These are phyloP conservation scores for Talaromyces rugulosus DNA, from an alignment of 2,329 filamentous ascomycete species.

Conservation along the genomic window DNA sequence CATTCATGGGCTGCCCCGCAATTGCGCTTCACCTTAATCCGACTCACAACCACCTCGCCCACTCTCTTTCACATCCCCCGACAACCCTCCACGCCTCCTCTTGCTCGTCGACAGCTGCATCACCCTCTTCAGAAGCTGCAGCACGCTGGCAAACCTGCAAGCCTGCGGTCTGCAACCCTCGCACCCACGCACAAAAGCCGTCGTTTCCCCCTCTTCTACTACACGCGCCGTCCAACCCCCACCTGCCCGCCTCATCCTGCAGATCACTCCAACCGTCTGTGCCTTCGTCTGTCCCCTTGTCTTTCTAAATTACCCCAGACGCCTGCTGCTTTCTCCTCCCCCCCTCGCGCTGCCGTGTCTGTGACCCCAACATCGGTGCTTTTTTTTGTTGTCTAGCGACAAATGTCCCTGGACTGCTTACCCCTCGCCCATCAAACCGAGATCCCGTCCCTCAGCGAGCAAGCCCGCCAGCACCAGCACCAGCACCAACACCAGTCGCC, in stretches of 20 bases:
- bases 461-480: slow-evolving; percentile 46
- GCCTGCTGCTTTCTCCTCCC: background rate
- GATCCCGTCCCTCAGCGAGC: slow-evolving; percentile 51
- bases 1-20: background rate
- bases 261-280: slow-evolving; percentile 13
- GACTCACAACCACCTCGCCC: background rate
- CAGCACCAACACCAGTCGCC: slow-evolving; percentile 41
- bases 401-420: background rate
- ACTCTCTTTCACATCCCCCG: no score
- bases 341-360: background rate
- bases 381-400: background rate
- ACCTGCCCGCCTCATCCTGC: slow-evolving; percentile 4
- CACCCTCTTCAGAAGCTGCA: background rate
- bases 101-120: background rate
- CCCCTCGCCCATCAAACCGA: slow-evolving; percentile 45
- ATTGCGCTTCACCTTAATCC: background rate
- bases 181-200: background rate
- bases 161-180: background rate
- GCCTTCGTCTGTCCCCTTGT: slow-evolving; percentile 7
- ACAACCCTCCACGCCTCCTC: background rate
- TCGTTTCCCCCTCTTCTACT: background rate
- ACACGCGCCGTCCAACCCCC: slow-evolving; percentile 2
- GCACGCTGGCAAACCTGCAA: background rate
- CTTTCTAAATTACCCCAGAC: slow-evolving; percentile 1
- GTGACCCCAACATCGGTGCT: background rate